These are phyloP conservation scores for Oenanthe sinensis DNA, from an alignment of 129 eudicot genomes.

Conservation along the genomic window DNA sequence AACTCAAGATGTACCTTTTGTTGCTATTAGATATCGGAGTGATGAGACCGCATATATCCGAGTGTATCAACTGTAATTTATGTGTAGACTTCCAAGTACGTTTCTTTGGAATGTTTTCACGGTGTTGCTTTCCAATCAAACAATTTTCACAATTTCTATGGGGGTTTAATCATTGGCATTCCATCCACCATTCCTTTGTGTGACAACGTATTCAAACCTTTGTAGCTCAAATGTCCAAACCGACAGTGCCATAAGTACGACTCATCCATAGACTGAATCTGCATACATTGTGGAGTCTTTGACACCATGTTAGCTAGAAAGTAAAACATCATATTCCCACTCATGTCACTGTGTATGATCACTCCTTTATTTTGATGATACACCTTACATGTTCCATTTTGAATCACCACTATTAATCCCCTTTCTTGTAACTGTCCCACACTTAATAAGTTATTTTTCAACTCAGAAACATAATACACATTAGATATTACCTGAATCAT, in stretches of 20 bases:
- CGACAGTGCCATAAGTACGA: neutral
- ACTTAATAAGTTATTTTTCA: neutral
- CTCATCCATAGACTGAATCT: no score
- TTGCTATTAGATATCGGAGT: neutral
- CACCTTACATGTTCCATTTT: no score
- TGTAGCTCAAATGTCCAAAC: neutral
- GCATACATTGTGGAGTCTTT: neutral
- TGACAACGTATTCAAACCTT: no score
- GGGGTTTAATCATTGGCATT: neutral
- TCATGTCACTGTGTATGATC: no score
- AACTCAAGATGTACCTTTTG: neutral
- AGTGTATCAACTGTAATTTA: neutral
- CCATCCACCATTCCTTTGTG: neutral
- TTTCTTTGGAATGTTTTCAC: neutral
- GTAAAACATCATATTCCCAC: neutral
- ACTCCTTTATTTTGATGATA: no score
- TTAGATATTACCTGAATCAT: neutral
- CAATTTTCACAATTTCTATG: neutral
- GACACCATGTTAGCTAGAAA: no score
- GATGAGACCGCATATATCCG: slow-evolving; percentile 3
- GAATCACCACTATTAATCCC: no score
- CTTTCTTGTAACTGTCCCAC: neutral
- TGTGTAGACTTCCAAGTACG: neutral
- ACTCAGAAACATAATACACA: neutral
- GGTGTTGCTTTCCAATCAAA: neutral